phyloP scores from a whole-genome alignment of 208 protist species.

The Trichomonas vaginalis region DNA sequence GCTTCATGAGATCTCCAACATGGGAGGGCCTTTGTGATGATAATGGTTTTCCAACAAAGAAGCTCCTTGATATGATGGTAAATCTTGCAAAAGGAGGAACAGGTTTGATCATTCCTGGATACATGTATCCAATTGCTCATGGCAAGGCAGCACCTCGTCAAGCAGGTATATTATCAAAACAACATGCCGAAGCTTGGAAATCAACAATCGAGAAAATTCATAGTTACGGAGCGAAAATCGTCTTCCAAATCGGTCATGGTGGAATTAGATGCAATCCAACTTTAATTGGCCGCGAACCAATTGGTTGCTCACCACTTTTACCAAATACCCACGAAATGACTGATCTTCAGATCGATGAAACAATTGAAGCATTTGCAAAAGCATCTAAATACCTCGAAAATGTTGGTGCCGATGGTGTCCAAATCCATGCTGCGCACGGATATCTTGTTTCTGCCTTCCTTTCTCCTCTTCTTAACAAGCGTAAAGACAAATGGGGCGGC shows the following conservation, averaged over 20 bases:
- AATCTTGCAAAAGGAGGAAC: not conserved
- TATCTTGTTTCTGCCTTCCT: not conserved
- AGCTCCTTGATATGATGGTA: not conserved
- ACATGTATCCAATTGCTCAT: not conserved
- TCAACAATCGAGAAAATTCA: not conserved
- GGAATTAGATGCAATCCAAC: not conserved
- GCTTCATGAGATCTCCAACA: not conserved
- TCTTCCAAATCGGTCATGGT: not conserved
- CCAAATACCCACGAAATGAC: not conserved
- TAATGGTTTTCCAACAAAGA: not conserved
- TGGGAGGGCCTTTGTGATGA: not conserved
- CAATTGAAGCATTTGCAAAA: not conserved
- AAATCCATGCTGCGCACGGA: slow-evolving; percentile 19
- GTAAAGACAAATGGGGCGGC: not conserved
- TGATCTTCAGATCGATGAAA: not conserved
- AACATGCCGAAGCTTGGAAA: not conserved
- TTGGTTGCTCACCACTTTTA: not conserved
- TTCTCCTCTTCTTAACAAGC: not conserved
- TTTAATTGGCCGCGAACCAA: not conserved
- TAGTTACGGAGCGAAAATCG: not conserved
- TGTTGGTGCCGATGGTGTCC: not conserved
- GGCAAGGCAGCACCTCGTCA: not conserved
- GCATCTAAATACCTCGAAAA: not conserved
- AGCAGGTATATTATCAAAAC: not conserved
- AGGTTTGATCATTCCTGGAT: not conserved